Conservation (phyloP, 1,139 yeast species). For the Protomyces macrosporus region DNA sequence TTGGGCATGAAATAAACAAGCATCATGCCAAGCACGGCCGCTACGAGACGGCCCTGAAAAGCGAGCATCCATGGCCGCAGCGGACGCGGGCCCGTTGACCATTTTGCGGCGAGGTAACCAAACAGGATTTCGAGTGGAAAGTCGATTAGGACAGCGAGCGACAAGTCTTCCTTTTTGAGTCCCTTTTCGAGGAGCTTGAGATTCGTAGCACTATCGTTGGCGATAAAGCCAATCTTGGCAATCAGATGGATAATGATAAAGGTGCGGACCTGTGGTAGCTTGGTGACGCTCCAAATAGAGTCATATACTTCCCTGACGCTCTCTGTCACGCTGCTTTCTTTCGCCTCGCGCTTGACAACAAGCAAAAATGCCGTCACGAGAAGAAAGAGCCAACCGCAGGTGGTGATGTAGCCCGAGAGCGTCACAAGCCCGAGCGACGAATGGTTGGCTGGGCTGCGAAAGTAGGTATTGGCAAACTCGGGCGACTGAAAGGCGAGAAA, state of each 20-base stretch:
- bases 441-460: constrained; percentile 51
- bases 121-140: constrained; percentile 93
- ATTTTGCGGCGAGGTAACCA: constrained; percentile 92
- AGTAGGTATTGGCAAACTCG: constrained; percentile 82
- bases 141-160: constrained; percentile 85
- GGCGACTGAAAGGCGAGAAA: constrained; percentile 86
- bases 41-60: constrained; percentile 71
- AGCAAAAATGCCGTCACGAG: constrained; percentile 59
- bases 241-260: constrained; percentile 69
- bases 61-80: constrained; percentile 87
- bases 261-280: constrained; percentile 68
- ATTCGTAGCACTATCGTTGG: constrained; percentile 93
- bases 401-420: constrained; percentile 65
- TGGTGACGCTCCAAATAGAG: constrained; percentile 71
- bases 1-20: constrained; percentile 69
- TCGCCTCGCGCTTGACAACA: constrained; percentile 41
- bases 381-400: constrained; percentile 73
- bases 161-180: constrained; percentile 83
- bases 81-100: constrained; percentile 73
- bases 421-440: constrained; percentile 61
- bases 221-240: constrained; percentile 89
- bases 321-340: constrained; percentile 41
- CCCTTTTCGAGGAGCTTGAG: constrained; percentile 90
- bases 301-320: constrained; percentile 52
- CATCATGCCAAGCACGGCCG: constrained; percentile 71